Conservation (phyloP, 192 early-diverging fungal genomes). For the Coemansia sp. region DNA sequence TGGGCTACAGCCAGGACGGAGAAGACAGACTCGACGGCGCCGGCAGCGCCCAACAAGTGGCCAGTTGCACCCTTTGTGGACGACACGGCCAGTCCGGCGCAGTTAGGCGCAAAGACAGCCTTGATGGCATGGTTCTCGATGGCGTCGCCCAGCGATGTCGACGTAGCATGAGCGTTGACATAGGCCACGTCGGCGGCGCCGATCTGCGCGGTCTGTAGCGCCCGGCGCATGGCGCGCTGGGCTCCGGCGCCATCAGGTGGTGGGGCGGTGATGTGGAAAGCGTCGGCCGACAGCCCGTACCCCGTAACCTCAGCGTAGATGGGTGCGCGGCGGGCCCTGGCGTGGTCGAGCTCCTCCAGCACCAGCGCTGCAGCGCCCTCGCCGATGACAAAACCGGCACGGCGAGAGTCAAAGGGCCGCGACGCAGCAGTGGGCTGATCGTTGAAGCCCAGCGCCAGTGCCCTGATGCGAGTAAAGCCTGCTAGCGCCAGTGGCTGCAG, state of each 20-base stretch:
- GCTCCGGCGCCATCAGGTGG: conserved; percentile 83
- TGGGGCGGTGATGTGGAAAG: conserved; percentile 91
- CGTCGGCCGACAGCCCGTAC: conserved; percentile 90
- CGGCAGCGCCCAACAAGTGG: conserved; percentile 93
- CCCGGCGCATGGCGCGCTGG: conserved; percentile 79
- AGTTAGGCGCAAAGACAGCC: conserved; percentile 74
- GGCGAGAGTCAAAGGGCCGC: conserved; percentile 82
- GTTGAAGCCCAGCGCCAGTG: conserved; percentile 81
- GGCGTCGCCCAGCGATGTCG: conserved; percentile 78
- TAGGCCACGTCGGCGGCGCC: conserved; percentile 69
- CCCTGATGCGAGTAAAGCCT: conserved; percentile 79
- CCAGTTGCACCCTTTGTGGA: conserved; percentile 91
- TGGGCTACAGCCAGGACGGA: conserved; percentile 71
- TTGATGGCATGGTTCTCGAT: conserved; percentile 86
- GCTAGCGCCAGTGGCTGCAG: conserved; percentile 83
- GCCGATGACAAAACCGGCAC: conserved; percentile 92
- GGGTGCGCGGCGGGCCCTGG: conserved; percentile 72
- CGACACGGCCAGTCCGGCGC: conserved; percentile 63
- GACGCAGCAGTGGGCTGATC: conserved; percentile 75
- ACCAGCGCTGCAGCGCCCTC: conserved; percentile 89
- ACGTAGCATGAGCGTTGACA: conserved; percentile 93
- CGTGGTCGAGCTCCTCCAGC: conserved; percentile 88
- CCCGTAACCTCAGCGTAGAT: conserved; percentile 90
- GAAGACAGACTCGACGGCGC: conserved; percentile 90
- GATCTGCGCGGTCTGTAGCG: conserved; percentile 63